These are phyloP conservation scores for button mushroom (Agaricus bisporus) DNA, from an alignment of 768 basidiomycete species.

Conservation along the genomic window DNA sequence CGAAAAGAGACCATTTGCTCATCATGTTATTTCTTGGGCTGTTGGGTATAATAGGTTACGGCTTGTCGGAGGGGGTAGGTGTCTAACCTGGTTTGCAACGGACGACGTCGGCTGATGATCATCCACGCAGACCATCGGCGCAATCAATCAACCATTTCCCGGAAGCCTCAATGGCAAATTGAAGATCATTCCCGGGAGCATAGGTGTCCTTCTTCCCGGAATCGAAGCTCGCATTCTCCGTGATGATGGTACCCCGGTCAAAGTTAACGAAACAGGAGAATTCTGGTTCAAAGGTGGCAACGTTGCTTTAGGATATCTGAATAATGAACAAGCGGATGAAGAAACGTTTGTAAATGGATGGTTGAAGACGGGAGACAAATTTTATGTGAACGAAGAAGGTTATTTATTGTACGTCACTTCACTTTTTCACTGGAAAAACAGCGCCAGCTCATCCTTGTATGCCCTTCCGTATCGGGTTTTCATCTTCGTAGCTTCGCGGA, in stretches of 20 bases:
- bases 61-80: slow-evolving; percentile 64
- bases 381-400: slow-evolving; percentile 52
- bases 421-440: background rate
- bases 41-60: slow-evolving; percentile 45
- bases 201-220: slow-evolving; percentile 58
- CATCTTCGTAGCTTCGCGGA: slow-evolving; percentile 55
- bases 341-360: slow-evolving; percentile 70
- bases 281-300: slow-evolving; percentile 52
- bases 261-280: slow-evolving; percentile 57
- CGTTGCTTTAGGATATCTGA: slow-evolving; percentile 65
- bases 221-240: slow-evolving; percentile 57
- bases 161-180: slow-evolving; percentile 40
- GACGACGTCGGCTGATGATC: background rate
- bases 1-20: background rate
- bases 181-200: slow-evolving; percentile 33
- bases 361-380: slow-evolving; percentile 70
- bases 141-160: slow-evolving; percentile 35
- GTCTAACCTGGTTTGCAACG: too few relatives aligned
- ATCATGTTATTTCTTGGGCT: background rate
- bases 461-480: background rate
- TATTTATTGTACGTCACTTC: slow-evolving; percentile 53
- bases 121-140: slow-evolving; percentile 45
- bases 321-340: slow-evolving; percentile 58
- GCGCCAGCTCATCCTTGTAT: background rate
- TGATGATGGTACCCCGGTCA: slow-evolving; percentile 52